Base-by-base conservation (phyloP, 352 stramenopile genomes). In the Globisporangium lucens region DNA sequence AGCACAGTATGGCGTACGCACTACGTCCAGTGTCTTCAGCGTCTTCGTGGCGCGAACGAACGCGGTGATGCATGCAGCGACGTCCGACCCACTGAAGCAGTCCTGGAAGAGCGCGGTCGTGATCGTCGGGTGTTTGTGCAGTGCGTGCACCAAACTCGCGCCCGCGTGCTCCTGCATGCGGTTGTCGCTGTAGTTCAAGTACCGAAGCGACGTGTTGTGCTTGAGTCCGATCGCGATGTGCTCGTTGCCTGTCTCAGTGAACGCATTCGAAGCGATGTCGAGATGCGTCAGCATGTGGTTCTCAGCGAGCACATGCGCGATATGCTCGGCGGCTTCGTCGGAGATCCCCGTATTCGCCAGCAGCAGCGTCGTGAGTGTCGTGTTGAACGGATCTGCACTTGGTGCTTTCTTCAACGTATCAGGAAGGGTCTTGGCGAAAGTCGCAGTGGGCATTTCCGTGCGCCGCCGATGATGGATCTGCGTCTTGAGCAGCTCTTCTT, bases 131-230 rank as follows among this genome's bases (percentile, higher is more conserved):
- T 87, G 78, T 3, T n/a, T 43, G 0, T 60, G 71, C 13, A 89
- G 61, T 1, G 82, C 76, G n/a, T 57, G 22, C 1, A 89, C 47
- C 46, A 92, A 17, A 12, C 51, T 63, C 20, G 80, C 61, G 20
- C 70, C 82, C 12, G 70, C 72, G 0, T 53, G 13, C 59, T 90
- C 75, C n/a, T 75, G 60, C 49, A 92, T 55, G 43, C 69, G 73
- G 63, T 92, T 93, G 56, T 90, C 83, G 51, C 71, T 80, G 62
- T 85, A 91, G 67, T 82, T 80, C 17, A 93, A 57, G 29, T 70
- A 71, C 15, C 68, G 74, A 7, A 92, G 62, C 24, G 79, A 76
- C 8, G 36, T 56, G 68, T 93, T 93, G 7, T 55, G 63, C 33
- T 77, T 61, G 8, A 93, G 65, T 0, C 79, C 85, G 10, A 67